Base-by-base conservation (phyloP, 2,329 filamentous ascomycete genomes). In the Hymenoscyphus occultus region DNA sequence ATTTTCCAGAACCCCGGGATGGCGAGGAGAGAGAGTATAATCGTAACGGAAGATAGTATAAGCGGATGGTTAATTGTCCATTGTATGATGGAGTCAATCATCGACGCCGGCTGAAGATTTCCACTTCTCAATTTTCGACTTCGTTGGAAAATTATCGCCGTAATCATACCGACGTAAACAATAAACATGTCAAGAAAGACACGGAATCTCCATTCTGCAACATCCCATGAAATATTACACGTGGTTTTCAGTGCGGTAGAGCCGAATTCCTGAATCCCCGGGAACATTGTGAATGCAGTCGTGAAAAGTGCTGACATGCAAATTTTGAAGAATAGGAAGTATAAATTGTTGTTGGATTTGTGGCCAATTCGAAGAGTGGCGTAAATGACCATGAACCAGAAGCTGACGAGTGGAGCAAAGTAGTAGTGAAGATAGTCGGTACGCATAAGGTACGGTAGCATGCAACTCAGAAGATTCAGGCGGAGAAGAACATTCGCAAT, bases 351-450 rank as follows among this genome's bases (percentile, higher is more conserved):
- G 68, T 86, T 86, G 66, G 75, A 72, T 32, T 71, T 69, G 3
- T 74, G 74, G 40, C 76, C 77, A 19, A 81, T 71, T 19, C 78
- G 75, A 64, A 88, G 76, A 4, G 83, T 86, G 39, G 77, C 67
- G 71, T 81, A 88, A n/a, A 85, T 77, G 28, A 86, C 75, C 5
- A 86, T 68, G 71, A 87, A 89, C 84, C 86, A 90, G 72, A 88
- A 86, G 59, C 80, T 86, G 48, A 83, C 79, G 1, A 87, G 76
- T 0, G 84, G 81, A 0, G 84, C 80, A 69, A 88, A 86, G 73
- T 86, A 84, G 73, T 89, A 88, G 35, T 81, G 79, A 32, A 79
- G 74, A 73, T 85, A 88, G 40, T 80, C 77, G 1, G 83, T 86
- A 31, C 78, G 76, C 81, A 88, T 84, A 67, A 84, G 77, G 28